phyloP scores from a whole-genome alignment of 129 eudicot genomes.

The Artemisia argyi region DNA sequence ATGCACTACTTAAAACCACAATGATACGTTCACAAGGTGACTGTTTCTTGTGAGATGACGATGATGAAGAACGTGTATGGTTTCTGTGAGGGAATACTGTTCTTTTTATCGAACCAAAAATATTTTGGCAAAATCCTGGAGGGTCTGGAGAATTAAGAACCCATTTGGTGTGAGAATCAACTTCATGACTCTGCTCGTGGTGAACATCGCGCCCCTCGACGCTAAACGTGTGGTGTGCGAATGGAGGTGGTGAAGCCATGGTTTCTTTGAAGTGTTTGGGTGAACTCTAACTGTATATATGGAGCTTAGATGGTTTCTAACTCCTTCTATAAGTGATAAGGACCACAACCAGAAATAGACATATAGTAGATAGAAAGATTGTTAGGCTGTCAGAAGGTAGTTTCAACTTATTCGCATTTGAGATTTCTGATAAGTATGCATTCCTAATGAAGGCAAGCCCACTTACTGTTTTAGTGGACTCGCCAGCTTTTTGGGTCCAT shows the following conservation, averaged over 20 bases:
- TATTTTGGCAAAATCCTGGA: slow-evolving; percentile 39
- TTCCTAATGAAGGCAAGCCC: background rate
- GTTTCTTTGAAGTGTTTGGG: slow-evolving; percentile 46
- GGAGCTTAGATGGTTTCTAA: slow-evolving; percentile 9
- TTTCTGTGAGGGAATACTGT: slow-evolving; percentile 25
- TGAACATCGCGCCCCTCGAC: slow-evolving; percentile 26
- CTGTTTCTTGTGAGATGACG: slow-evolving; percentile 23
- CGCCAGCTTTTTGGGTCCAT: no score
- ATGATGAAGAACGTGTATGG: slow-evolving; percentile 6
- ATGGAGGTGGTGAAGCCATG: slow-evolving; percentile 19
- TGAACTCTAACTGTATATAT: slow-evolving; percentile 31
- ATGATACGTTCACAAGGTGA: slow-evolving; percentile 18
- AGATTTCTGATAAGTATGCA: slow-evolving; percentile 2
- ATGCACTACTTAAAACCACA: slow-evolving; percentile 33
- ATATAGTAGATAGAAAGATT: slow-evolving; percentile 2
- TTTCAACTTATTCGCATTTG: background rate
- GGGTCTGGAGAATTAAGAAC: slow-evolving; percentile 63
- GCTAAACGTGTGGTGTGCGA: slow-evolving; percentile 30
- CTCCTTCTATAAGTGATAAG: slow-evolving; percentile 7
- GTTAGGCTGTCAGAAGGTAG: background rate
- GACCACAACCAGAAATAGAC: slow-evolving; percentile 24
- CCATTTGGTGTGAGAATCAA: slow-evolving; percentile 29
- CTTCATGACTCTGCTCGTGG: background rate
- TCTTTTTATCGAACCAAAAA: slow-evolving; percentile 36
- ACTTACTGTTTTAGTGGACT: no score